Conservation (phyloP, 768 basidiomycete species). For the Suillus placidus region DNA sequence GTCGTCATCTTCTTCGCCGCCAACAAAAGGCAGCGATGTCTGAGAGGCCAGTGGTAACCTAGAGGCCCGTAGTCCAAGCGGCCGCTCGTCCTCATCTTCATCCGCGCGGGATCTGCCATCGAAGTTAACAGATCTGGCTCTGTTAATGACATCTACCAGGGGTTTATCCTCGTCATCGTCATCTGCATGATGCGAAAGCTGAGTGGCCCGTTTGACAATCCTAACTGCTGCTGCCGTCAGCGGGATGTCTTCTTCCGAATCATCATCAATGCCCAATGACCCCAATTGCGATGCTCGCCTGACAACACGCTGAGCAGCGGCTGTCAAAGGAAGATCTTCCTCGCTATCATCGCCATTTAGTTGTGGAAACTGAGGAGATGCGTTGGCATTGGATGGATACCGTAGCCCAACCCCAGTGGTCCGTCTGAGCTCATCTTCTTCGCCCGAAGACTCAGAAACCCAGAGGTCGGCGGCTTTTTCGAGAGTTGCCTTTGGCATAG, state of each 20-base stretch:
- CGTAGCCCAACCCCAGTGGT: slow-evolving; percentile 62
- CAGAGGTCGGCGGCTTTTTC: slow-evolving; percentile 37
- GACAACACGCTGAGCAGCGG: slow-evolving; percentile 57
- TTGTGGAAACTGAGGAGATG: slow-evolving; percentile 17
- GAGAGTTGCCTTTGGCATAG: slow-evolving; percentile 24
- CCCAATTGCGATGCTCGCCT: slow-evolving; percentile 43
- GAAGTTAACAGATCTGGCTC: slow-evolving; percentile 47
- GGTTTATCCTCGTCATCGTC: slow-evolving; percentile 69
- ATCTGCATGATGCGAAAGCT: slow-evolving; percentile 6
- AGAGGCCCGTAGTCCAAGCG: slow-evolving; percentile 71
- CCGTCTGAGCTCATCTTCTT: slow-evolving; percentile 51
- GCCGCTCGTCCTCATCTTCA: slow-evolving; percentile 70
- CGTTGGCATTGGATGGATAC: slow-evolving; percentile 39
- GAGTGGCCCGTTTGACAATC: slow-evolving; percentile 43
- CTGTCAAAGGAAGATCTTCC: slow-evolving; percentile 78
- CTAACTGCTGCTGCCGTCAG: slow-evolving; percentile 59
- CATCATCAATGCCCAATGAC: slow-evolving; percentile 39
- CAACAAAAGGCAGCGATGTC: slow-evolving; percentile 29
- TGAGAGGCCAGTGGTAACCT: slow-evolving; percentile 33
- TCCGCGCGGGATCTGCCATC: slow-evolving; percentile 40
- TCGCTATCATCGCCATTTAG: slow-evolving; percentile 60
- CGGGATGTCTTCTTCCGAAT: slow-evolving; percentile 75
- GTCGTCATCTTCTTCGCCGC: slow-evolving; percentile 64
- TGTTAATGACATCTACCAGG: slow-evolving; percentile 59
- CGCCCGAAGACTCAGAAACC: slow-evolving; percentile 66